These are phyloP conservation scores for Sarcodon sp. DNA, from an alignment of 768 basidiomycete genomes.

Conservation along the genomic window DNA sequence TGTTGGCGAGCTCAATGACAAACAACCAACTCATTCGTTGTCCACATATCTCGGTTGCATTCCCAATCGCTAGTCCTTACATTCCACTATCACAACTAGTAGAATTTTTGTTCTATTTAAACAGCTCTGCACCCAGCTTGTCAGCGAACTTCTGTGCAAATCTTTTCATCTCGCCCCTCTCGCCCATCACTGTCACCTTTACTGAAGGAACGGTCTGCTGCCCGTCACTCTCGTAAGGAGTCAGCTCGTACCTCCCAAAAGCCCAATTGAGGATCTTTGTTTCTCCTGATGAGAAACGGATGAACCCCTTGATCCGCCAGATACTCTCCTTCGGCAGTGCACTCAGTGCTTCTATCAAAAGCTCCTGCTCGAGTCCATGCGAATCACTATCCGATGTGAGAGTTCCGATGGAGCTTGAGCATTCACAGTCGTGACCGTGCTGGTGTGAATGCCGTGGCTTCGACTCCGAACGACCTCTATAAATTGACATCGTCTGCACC, in stretches of 20 bases:
- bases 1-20: too few species aligned
- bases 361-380: conserved; percentile 20
- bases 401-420: neutral
- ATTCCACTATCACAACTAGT: too few species aligned
- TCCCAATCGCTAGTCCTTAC: too few species aligned
- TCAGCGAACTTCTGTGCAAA: conserved; percentile 42
- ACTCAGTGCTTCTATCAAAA: conserved; percentile 33
- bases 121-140: conserved; percentile 23
- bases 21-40: too few species aligned
- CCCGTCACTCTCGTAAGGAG: conserved; percentile 22
- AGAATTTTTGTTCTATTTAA: too few species aligned
- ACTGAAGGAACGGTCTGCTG: conserved; percentile 21
- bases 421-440: conserved; percentile 7
- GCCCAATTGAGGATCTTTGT: conserved; percentile 81
- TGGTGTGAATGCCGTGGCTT: conserved; percentile 10
- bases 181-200: conserved; percentile 84
- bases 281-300: conserved; percentile 28
- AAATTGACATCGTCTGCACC: conserved; percentile 69
- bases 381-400: conserved; percentile 8
- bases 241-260: conserved; percentile 73
- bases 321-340: conserved; percentile 52
- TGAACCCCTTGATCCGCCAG: conserved; percentile 83
- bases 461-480: conserved; percentile 22
- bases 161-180: conserved; percentile 63
- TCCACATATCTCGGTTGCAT: too few species aligned